Conservation (phyloP, 2,329 filamentous ascomycete genomes). For the Aspergillus glaucus region DNA sequence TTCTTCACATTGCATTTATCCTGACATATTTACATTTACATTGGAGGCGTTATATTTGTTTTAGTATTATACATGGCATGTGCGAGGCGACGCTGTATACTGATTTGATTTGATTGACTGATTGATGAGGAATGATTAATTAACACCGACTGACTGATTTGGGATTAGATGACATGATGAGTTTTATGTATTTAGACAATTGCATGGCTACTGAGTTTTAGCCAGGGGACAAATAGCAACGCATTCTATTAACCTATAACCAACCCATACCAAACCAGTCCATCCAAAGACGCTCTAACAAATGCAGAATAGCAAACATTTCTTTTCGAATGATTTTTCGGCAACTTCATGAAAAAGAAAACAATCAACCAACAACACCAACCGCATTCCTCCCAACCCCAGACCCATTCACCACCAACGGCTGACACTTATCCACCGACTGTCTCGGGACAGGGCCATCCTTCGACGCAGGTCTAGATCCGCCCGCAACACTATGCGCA, state of each 20-base stretch:
- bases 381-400: constrained; percentile 15
- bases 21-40: not conserved
- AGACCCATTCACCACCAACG: constrained; percentile 31
- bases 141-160: too few species aligned
- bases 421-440: constrained; percentile 15
- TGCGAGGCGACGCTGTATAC: too few species aligned
- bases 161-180: too few species aligned
- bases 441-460: not conserved
- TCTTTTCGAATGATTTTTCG: too few species aligned
- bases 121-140: not conserved
- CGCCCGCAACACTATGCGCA: not conserved
- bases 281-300: too few species aligned
- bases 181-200: not conserved
- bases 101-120: not conserved
- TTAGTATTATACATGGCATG: not conserved
- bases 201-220: too few species aligned
- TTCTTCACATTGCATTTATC: not conserved
- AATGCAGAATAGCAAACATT: too few species aligned
- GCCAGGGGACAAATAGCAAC: too few species aligned
- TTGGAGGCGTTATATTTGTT: not conserved
- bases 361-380: constrained; percentile 3
- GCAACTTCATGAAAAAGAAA: not conserved
- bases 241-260: too few species aligned
- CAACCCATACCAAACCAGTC: too few species aligned
- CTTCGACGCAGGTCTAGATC: not conserved